phyloP scores from a whole-genome alignment of 2,329 filamentous ascomycete species.

The Chrysoporthe austroafricana region DNA sequence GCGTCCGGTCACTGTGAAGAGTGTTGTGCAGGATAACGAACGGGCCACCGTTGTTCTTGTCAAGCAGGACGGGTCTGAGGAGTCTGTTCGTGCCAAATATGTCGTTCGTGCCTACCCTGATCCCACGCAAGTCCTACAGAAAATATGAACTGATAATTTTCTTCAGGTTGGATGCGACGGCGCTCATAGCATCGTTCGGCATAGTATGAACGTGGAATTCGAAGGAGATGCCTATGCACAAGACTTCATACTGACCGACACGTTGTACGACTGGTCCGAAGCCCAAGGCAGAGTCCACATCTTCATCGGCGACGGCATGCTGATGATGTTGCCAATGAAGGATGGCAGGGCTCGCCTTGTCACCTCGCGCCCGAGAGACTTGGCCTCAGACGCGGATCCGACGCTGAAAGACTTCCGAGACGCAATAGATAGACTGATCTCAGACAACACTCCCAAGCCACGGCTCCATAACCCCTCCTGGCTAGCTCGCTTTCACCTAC shows the following conservation, averaged over 20 bases:
- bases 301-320: conserved; percentile 40
- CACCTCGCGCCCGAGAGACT: conserved; percentile 28
- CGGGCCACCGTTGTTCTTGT: conserved; percentile 37
- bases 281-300: conserved; percentile 20
- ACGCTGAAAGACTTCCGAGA: conserved; percentile 40
- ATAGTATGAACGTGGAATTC: conserved; percentile 43
- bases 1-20: conserved; percentile 36
- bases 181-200: conserved; percentile 48
- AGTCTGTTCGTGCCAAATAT: conserved; percentile 41
- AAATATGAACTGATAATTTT: neutral
- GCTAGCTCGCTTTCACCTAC: conserved; percentile 46
- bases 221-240: conserved; percentile 47
- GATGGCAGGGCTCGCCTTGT: conserved; percentile 34
- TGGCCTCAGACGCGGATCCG: conserved; percentile 28
- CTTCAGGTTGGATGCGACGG: conserved; percentile 50
- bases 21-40: conserved; percentile 36
- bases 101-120: conserved; percentile 31
- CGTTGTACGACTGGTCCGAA: conserved; percentile 34
- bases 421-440: conserved; percentile 36
- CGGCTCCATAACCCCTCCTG: neutral
- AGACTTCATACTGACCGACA: conserved; percentile 49
- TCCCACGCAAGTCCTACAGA: neutral
- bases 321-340: conserved; percentile 41
- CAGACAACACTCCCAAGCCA: conserved; percentile 31
- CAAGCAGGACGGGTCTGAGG: conserved; percentile 30